Base-by-base conservation (phyloP, 31 red algal genomes). In the Porphyra umbilicalis region DNA sequence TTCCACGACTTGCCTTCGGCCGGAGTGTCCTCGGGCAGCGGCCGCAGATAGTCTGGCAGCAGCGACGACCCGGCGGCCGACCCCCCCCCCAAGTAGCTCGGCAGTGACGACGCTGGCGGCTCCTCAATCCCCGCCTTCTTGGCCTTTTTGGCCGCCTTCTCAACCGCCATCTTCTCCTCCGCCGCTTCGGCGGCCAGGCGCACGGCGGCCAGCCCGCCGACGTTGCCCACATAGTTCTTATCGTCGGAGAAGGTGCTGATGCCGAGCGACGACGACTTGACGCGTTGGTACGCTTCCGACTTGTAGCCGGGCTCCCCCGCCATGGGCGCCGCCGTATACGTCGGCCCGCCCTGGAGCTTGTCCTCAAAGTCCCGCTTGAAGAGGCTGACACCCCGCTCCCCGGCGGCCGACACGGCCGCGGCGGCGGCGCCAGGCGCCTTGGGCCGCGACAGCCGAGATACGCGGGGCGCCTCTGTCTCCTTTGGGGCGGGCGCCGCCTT, bases 281-380 rank as follows among this genome's bases (percentile, higher is more conserved):
- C 85, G 4, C 85, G 87, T 44, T 88, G 78, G 42, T 79, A 86
- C 20, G 74, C 82, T 25, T 37, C 38, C 9, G 83, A 78, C 83
- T 93, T 93, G 39, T 88, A 93, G 11, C 92, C 92, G 25, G 92
- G 92, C 80, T 94, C 92, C 38, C 92, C 92, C n/a, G 81, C 75
- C 44, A 44, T 68, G 38, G 92, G 92, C 36, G 75, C 40, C 87
- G 89, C 89, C 16, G 32, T 35, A 32, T 87, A 76, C 11, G 83
- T 31, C 0, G 78, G 34, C 29, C 40, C 18, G 76, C 88, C 92
- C 81, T 94, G 92, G 6, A 86, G 83, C 29, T 33, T 89, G 33
- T 87, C 81, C 35, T 89, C 76, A 79, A 94, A 10, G 79, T 94
- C 92, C 77, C 88, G 80, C 33, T 75, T 82, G 30, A 94, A 75